Conservation (phyloP, 2,329 filamentous ascomycete species). For the Alternaria ethzedia region DNA sequence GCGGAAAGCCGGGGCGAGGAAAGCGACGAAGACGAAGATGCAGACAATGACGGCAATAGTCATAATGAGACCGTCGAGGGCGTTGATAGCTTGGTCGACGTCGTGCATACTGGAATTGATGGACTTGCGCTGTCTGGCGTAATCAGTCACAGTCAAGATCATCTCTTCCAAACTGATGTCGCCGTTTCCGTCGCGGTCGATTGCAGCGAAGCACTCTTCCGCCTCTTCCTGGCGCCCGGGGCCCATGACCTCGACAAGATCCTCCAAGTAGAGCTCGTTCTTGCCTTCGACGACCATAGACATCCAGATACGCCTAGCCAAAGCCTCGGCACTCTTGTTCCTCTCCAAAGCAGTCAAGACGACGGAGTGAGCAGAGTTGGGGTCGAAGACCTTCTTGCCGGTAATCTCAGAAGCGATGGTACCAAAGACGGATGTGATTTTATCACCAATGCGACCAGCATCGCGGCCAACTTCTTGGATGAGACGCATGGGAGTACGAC, state of each 20-base stretch:
- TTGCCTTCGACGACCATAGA: constrained; percentile 92
- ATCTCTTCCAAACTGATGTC: constrained; percentile 97
- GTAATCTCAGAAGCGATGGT: constrained; percentile 95
- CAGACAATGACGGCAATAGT: constrained; percentile 81
- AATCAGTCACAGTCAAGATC: constrained; percentile 83
- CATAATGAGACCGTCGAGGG: constrained; percentile 84
- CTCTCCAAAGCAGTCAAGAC: constrained; percentile 90
- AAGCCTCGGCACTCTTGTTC: constrained; percentile 81
- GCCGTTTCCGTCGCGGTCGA: constrained; percentile 89
- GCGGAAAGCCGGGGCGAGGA: constrained; percentile 85
- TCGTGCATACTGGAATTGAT: constrained; percentile 96
- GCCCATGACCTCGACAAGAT: constrained; percentile 88
- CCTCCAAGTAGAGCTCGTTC: constrained; percentile 78
- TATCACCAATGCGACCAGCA: constrained; percentile 81
- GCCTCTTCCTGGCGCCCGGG: constrained; percentile 75
- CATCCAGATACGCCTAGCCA: constrained; percentile 97
- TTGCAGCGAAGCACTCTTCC: constrained; percentile 79
- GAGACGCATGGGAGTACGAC: constrained; percentile 77
- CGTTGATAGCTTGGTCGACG: constrained; percentile 90
- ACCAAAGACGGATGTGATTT: constrained; percentile 90
- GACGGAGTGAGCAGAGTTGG: constrained; percentile 86
- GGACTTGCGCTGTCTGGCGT: constrained; percentile 84
- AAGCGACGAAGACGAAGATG: constrained; percentile 86
- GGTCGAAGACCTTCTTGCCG: constrained; percentile 93
- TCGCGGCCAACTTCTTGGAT: constrained; percentile 72